Percentiles rank a stretch among this genome's conserved stretches.
Conservation (phyloP, 2,329 filamentous ascomycete genomes). For the Colletotrichum scovillei region DNA sequence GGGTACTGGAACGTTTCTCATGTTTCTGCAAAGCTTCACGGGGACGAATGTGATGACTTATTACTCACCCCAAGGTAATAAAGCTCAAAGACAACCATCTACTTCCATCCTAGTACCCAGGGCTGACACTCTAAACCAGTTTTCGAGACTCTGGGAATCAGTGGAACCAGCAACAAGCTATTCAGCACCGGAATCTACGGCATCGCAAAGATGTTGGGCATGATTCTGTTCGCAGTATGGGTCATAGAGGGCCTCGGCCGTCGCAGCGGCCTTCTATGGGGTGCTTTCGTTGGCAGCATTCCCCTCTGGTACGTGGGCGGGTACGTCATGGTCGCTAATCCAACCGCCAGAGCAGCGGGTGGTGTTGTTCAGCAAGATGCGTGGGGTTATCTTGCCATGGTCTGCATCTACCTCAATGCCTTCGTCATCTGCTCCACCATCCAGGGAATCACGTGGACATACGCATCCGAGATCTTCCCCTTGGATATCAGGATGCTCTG, state of each 20-base stretch:
- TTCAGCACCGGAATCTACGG: slow-evolving; percentile 56
- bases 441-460: slow-evolving; percentile 57
- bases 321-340: slow-evolving; percentile 47
- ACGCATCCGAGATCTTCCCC: slow-evolving; percentile 60
- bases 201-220: slow-evolving; percentile 49
- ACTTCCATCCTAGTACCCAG: too few species aligned
- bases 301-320: slow-evolving; percentile 54
- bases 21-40: slow-evolving; percentile 49
- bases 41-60: slow-evolving; percentile 15
- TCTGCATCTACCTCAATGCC: slow-evolving; percentile 56
- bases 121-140: slow-evolving; percentile 38
- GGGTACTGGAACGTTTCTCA: slow-evolving; percentile 65
- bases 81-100: too few species aligned
- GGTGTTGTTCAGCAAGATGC: slow-evolving; percentile 56
- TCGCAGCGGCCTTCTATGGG: slow-evolving; percentile 59
- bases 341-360: slow-evolving; percentile 53
- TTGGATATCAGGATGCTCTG: slow-evolving; percentile 50
- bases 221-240: slow-evolving; percentile 54
- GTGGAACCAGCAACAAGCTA: slow-evolving; percentile 46
- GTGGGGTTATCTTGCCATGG: slow-evolving; percentile 58
- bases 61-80: too few species aligned
- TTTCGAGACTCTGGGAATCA: slow-evolving; percentile 50
- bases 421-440: slow-evolving; percentile 52
- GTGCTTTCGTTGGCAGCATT: slow-evolving; percentile 51
- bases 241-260: slow-evolving; percentile 61